phyloP scores from a whole-genome alignment of 768 basidiomycete species.

The Podaxis carcinomalis region DNA sequence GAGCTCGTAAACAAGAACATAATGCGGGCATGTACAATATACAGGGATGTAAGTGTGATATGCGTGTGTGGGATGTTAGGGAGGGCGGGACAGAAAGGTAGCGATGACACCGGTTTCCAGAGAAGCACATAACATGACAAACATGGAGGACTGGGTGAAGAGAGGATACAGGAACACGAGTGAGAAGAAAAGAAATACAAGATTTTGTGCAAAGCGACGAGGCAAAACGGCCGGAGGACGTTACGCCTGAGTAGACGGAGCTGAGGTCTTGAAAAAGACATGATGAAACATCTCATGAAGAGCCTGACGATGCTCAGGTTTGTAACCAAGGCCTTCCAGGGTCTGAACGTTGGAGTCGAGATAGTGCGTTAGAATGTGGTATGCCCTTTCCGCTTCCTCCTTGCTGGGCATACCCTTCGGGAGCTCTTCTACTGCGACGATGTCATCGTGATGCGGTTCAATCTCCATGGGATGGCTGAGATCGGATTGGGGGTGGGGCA shows the following conservation, averaged over 20 bases:
- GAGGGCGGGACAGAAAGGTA: not conserved
- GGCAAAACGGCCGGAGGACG: not conserved
- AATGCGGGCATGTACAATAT: conserved; percentile 4
- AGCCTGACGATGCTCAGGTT: conserved; percentile 4
- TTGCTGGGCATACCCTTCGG: conserved; percentile 7
- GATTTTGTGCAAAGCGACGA: not conserved
- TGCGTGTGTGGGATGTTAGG: not conserved
- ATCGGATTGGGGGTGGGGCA: conserved; percentile 7
- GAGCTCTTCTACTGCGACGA: conserved; percentile 2
- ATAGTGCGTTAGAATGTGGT: conserved; percentile 8
- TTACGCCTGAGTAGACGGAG: not conserved
- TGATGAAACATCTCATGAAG: conserved; percentile 9
- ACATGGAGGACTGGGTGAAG: not conserved
- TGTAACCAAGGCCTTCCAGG: conserved; percentile 7
- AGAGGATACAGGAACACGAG: not conserved
- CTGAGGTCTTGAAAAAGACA: conserved; percentile 8
- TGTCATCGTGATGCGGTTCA: conserved; percentile 1
- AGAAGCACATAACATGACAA: not conserved
- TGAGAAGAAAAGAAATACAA: not conserved
- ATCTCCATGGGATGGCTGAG: conserved; percentile 1
- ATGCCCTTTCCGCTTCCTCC: conserved; percentile 10
- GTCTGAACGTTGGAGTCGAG: conserved; percentile 8
- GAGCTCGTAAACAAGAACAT: not conserved
- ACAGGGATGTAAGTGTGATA: not conserved
- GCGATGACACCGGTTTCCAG: not conserved